Evolutionary conservation across 2,329 filamentous ascomycete genomes (phyloP), one percentile per base, ranked within the genome.

Genomic region (Diplocarpon mali): DNA sequence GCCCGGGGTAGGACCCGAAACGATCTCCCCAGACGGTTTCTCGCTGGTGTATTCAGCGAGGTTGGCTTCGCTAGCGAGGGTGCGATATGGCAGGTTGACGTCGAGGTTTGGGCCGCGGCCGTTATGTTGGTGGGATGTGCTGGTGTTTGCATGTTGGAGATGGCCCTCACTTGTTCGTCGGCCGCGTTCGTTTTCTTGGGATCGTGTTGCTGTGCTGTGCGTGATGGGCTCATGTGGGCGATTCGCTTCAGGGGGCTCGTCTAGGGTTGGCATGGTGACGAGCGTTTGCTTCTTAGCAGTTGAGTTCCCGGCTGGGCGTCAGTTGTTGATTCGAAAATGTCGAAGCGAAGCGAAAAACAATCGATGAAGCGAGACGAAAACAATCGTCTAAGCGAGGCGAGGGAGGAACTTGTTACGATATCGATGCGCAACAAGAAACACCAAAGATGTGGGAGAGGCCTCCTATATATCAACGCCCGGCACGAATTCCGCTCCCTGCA

Each of bases 21-120:
- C 51, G 7, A 86, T 83, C 43, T 75, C 68, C n/a, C 83, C 83
- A 0, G 63, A 58, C 5, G 66, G 62, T 2, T 75, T 78, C 61
- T 85, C 81, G 45, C 70, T 65, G 1, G 71, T 77, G 61, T 82
- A 87, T 64, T 87, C 83, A 29, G 72, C 69, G 44, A 87, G 66
- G 58, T 82, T 76, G 49, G 78, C 78, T 32, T 65, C 63, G 42
- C 69, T 67, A 49, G 67, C 77, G 24, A 86, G 67, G 13, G 76
- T 80, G 51, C 80, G 75, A 56, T 78, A 77, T 2, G 82, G 82
- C 0, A 86, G 70, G 55, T 83, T 70, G 40, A 71, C 56, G 54
- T 75, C 71, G 11, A 60, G 50, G 2, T 54, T 39, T 13, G 58
- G 57, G 43, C 59, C 58, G 41, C 51, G 42, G 20, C 38, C 28